A percentile compares a stretch with the other conserved stretches of the same genome.
Evolutionary conservation across 139 green algal genomes (phyloP).

Genomic region (Chlamydomonas schloesseri): DNA sequence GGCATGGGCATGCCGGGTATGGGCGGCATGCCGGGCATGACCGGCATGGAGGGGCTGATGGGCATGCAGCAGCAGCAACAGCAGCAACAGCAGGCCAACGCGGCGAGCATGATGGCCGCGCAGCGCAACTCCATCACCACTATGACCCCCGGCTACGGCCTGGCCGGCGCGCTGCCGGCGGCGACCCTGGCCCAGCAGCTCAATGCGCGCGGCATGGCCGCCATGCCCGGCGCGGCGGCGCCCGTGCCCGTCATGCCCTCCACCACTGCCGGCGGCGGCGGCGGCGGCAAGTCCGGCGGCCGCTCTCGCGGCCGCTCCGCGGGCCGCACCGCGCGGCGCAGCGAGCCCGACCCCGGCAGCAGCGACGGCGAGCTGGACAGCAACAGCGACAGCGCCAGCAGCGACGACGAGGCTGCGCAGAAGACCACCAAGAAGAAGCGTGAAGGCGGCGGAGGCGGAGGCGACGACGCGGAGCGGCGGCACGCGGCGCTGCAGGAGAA

Average conservation of each 20-base stretch:
- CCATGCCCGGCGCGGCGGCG: neutral
- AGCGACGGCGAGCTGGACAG: constrained; percentile 19
- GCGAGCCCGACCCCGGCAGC: neutral
- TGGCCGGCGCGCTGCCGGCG: neutral
- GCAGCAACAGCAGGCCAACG: neutral
- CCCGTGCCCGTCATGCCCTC: too few relatives aligned
- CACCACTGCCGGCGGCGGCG: neutral
- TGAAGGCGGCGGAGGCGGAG: constrained; percentile 29
- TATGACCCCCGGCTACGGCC: neutral
- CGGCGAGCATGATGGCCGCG: neutral
- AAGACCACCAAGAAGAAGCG: constrained; percentile 55
- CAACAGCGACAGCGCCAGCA: constrained; percentile 25
- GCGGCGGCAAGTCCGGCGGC: neutral
- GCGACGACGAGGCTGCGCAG: neutral
- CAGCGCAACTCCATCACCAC: neutral
- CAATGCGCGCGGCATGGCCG: neutral
- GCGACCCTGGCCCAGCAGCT: neutral
- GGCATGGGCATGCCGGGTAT: neutral
- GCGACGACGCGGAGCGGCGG: constrained; percentile 57
- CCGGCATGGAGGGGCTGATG: neutral
- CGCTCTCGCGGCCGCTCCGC: neutral
- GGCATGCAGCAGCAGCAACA: neutral
- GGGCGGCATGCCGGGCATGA: neutral
- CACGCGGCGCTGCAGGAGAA: constrained; percentile 79
- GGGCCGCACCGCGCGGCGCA: neutral